A percentile compares a stretch with the other conserved stretches of the same genome.
Conservation (phyloP, 768 basidiomycete species). For the Tylopilus cervinicoccineus region DNA sequence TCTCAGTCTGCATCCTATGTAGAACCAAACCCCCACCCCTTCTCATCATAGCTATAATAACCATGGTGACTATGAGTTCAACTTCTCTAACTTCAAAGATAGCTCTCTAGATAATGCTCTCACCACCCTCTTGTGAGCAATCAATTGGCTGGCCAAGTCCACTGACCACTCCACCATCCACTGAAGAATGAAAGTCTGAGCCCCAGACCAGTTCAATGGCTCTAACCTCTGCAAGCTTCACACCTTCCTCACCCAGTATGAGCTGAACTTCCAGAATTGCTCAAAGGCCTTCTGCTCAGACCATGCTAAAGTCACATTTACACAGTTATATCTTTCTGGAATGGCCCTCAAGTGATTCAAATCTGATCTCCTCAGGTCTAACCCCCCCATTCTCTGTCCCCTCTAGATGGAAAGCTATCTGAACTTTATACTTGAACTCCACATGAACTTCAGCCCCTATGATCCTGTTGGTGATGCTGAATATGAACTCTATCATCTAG, state of each 20-base stretch:
- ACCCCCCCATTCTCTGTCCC: neutral
- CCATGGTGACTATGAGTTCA: too few species aligned
- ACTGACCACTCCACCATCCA: too few species aligned
- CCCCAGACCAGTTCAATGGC: neutral
- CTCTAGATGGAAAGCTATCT: neutral
- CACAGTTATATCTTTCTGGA: neutral
- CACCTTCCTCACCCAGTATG: neutral
- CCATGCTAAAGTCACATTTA: neutral
- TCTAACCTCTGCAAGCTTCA: too few species aligned
- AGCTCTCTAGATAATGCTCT: too few species aligned
- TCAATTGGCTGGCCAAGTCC: too few species aligned
- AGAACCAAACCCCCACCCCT: too few species aligned
- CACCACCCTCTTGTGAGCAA: too few species aligned
- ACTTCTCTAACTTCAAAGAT: too few species aligned
- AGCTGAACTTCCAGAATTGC: neutral
- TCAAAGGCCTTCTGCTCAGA: neutral
- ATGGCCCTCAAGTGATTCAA: neutral
- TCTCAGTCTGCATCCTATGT: too few species aligned
- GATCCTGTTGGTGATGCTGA: neutral
- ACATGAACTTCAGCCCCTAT: neutral
- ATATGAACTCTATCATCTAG: neutral
- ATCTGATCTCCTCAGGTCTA: neutral
- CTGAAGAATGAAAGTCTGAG: neutral
- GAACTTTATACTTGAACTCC: neutral
- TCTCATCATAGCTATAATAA: too few species aligned